Base-by-base conservation (phyloP, 2,329 filamentous ascomycete species). In the Phaeosphaeriaceae sp. region DNA sequence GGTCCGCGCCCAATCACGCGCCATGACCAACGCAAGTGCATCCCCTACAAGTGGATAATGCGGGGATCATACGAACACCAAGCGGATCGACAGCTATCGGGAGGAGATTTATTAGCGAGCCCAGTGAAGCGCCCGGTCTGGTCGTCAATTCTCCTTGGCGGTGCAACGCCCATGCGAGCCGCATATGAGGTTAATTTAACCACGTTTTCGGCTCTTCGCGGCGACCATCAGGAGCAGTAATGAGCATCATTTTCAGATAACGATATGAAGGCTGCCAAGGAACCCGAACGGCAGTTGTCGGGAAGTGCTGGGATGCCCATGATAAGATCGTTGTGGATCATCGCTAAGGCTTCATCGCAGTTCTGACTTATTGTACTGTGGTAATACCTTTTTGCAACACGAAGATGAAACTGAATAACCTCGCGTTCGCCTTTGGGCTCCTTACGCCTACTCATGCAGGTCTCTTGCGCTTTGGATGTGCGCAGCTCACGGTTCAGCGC, bases 381-480 rank as follows among this genome's bases (percentile, higher is more conserved):
- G n/a, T n/a, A 17, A 42, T 20, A 10, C 20, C 7, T 42, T 2
- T 42, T 6, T 7, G 20, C n/a, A 21, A 7, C 3, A 51, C n/a
- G 2, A 65, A 44, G 6, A 72, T 71, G 71, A 71, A 65, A 54
- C 56, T 53, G 25, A 59, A 55, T n/a, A 45, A 31, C 15, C 41
- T 71, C 31, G 31, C 61, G 47, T 47, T 53, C 21, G 65, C 63
- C 53, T 59, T 68, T 1, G 66, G 62, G 59, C 63, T 74, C 0
- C 33, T 72, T 48, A 57, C 64, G 19, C 58, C 59, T 17, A 25
- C 56, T 7, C 61, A 57, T 19, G 71, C 71, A 24, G 61, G 61
- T 7, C 58, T 74, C 9, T 57, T 74, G 44, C 67, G 69, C 31
- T 71, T 71, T 46, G 69, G 69, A 33, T 71, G 69, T 51, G 56